Conservation (phyloP, 2,329 filamentous ascomycete species). For the Talaromyces sp. region DNA sequence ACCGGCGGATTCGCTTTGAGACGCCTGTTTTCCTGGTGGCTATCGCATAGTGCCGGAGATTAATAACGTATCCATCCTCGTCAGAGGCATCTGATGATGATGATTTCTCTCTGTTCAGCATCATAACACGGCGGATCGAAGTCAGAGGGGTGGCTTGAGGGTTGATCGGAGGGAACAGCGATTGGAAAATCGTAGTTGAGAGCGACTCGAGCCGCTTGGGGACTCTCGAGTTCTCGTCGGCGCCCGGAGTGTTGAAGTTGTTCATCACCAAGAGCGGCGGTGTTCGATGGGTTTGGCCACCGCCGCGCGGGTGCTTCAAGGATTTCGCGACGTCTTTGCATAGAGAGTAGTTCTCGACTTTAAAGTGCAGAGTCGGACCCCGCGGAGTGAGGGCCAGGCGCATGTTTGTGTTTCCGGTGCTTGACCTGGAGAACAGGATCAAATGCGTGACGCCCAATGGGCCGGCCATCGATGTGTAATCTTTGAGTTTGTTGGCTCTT, state of each 20-base stretch:
- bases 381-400: slow-evolving; percentile 80
- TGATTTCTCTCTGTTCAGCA: slow-evolving; percentile 72
- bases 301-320: slow-evolving; percentile 74
- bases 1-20: slow-evolving; percentile 73
- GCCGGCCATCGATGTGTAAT: slow-evolving; percentile 94
- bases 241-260: slow-evolving; percentile 71
- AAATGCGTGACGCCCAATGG: slow-evolving; percentile 90
- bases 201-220: slow-evolving; percentile 91
- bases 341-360: slow-evolving; percentile 90
- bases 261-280: slow-evolving; percentile 97
- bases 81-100: slow-evolving; percentile 27
- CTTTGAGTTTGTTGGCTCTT: slow-evolving; percentile 77
- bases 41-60: slow-evolving; percentile 91
- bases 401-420: slow-evolving; percentile 86
- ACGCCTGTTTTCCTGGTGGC: slow-evolving; percentile 81
- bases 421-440: slow-evolving; percentile 85
- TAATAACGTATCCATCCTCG: slow-evolving; percentile 71
- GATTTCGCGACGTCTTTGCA: slow-evolving; percentile 84
- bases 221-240: slow-evolving; percentile 57
- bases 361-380: slow-evolving; percentile 88
- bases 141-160: slow-evolving; percentile 83
- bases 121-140: slow-evolving; percentile 85
- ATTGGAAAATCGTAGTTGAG: slow-evolving; percentile 90
- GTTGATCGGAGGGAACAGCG: slow-evolving; percentile 91
- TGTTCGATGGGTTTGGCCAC: slow-evolving; percentile 78